Evolutionary conservation across 2,329 filamentous ascomycete genomes (phyloP), one percentile per base, ranked within the genome.

Genomic region (Paecilomyces dactylethromorphus): DNA sequence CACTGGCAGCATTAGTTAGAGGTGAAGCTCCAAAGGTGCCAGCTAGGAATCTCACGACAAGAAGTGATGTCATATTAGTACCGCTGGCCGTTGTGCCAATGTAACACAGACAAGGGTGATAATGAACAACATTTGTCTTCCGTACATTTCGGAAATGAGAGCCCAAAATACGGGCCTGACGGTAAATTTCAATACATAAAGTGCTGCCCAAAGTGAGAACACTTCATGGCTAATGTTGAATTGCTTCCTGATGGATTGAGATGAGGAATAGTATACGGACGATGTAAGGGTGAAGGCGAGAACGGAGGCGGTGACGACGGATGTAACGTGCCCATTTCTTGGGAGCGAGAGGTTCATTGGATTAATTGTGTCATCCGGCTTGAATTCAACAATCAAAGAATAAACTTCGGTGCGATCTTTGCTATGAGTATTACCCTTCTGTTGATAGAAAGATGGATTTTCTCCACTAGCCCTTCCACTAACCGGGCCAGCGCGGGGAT

Each of bases 31-130:
- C 77, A 55, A 78, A 77, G 3, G 74, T 68, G 26, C 76, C 77
- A 49, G 76, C 78, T 35, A 79, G 71, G 75, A 88, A 88, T 54
- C 77, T 63, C 3, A 69, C 71, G 31, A 76, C 13, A 69, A 66
- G 4, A 74, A 64, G 52, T 70, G 72, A 1, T 53, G 49, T 1
- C 56, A 58, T 13, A 45, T 18, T 75, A 5, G 75, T 78, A 54
- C 82, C 77, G 6, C 75, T 77, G 64, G 81, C 80, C 5, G 80
- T 58, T 0, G 67, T 5, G 24, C 24, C 24, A 26, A 26, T 77
- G 15, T 80, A 70, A 11, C 74, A 67, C 18, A 76, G 68, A 5
- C 24, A 26, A 57, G 81, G 69, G 1, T 78, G 71, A 10, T 75
- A 76, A 6, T 80, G 69, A 63, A 81, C 77, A 15, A 75, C 58